phyloP scores from a whole-genome alignment of 2,329 filamentous ascomycete genomes.

The Fusarium caatingaense region DNA sequence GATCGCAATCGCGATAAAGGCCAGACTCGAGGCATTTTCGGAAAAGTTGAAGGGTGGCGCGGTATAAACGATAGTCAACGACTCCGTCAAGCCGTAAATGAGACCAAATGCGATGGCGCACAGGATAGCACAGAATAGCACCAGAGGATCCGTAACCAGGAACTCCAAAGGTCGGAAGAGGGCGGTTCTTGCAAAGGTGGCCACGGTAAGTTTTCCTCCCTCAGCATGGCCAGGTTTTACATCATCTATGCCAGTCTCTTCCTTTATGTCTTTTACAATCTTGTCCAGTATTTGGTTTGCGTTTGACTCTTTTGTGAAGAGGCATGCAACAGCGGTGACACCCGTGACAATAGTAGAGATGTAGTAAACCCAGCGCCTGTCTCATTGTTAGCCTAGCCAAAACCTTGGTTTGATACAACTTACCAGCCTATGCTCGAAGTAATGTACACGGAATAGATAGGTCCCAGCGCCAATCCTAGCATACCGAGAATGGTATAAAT shows the following conservation, averaged over 20 bases:
- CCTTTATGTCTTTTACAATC: neutral
- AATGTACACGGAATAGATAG: conserved; percentile 7
- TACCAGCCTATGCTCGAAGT: conserved; percentile 16
- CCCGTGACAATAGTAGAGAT: conserved; percentile 2
- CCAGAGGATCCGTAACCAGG: conserved; percentile 7
- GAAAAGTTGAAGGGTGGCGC: conserved; percentile 7
- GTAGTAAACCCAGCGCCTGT: conserved; percentile 20
- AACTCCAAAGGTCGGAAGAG: conserved; percentile 18
- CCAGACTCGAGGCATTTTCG: neutral
- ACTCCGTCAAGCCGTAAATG: conserved; percentile 20
- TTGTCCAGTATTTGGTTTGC: conserved; percentile 7
- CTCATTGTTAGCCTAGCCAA: too few relatives aligned
- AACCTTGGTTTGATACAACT: too few relatives aligned
- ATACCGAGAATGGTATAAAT: conserved; percentile 12
- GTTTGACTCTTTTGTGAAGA: conserved; percentile 15
- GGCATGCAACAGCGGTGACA: neutral
- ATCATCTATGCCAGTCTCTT: conserved; percentile 5
- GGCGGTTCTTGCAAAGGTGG: neutral
- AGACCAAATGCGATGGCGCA: conserved; percentile 19
- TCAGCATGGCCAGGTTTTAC: neutral
- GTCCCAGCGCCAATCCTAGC: neutral
- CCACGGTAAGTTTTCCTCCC: neutral
- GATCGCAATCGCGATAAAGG: conserved; percentile 9
- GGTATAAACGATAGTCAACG: conserved; percentile 10
- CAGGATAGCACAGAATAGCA: conserved; percentile 4